Base-by-base conservation (phyloP, 2,329 filamentous ascomycete species). In the Pseudogymnoascus sp. region DNA sequence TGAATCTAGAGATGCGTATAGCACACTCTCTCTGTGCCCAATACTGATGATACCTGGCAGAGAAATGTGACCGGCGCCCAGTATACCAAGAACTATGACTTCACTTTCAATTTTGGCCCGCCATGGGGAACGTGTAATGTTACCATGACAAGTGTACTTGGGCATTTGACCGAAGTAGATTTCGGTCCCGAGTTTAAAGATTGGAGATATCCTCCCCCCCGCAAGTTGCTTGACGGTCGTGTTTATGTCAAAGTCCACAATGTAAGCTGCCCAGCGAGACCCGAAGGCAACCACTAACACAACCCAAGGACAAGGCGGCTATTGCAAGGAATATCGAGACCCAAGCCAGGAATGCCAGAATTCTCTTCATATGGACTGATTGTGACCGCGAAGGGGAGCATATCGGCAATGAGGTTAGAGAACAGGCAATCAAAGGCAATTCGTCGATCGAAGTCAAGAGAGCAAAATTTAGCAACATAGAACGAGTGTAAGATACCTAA, bases 381-480 rank as follows among this genome's bases (percentile, higher is more conserved):
- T 97, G 95, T 76, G 95, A 99, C 80, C 87, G 93, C 63, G 95
- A 99, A 80, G 95, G 95, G 37, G 95, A 99, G 75, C 90, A 97
- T 73, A 99, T 99, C 69, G 95, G 95, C 5, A 83, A 89, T 40
- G 93, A 99, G 74, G 93, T 99, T 65, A 87, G 91, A 50, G 84
- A 89, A 61, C 88, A 93, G 64, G 95, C 95, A 4, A 79, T 81
- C 56, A 86, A 86, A 70, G 88, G 84, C 8, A 97, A 97, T 67
- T 76, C 81, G 8, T 79, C 79, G 1, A 86, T 99, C 44, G 82
- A 91, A 66, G 84, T 97, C 64, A 95, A 91, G 72, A 84, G 95
- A 70, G 95, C 95, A 12, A 88, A 81, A 65, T 99, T 99, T 77
- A 97, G 91, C 79, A 99, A 99, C 73, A 93, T 97, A 34, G 95